Percentiles rank a stretch among this genome's conserved stretches.
phyloP scores from a whole-genome alignment of 805 yeast species.

The Lachancea waltii region DNA sequence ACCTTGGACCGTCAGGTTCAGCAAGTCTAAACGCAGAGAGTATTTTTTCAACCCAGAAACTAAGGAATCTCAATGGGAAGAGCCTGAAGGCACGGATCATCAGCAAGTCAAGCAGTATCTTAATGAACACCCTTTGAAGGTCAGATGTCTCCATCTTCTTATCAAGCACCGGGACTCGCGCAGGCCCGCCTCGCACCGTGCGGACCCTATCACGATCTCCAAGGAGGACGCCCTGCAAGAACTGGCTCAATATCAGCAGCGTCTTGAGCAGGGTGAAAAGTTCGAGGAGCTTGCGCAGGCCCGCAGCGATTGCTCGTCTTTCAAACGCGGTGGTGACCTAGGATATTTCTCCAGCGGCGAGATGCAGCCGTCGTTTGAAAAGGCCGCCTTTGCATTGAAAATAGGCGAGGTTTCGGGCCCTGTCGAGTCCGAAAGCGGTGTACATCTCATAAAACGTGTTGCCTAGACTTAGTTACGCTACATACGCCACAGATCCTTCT shows the following conservation, averaged over 20 bases:
- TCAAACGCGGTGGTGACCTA: conserved; percentile 82
- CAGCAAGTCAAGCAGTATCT: conserved; percentile 53
- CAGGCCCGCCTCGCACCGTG: conserved; percentile 89
- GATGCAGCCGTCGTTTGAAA: conserved; percentile 94
- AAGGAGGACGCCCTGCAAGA: conserved; percentile 78
- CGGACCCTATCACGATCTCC: conserved; percentile 62
- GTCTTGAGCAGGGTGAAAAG: conserved; percentile 57
- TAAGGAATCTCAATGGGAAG: conserved; percentile 79
- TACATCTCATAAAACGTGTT: conserved; percentile 81
- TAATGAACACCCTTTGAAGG: conserved; percentile 52
- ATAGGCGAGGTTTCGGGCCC: conserved; percentile 79
- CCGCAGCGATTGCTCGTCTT: conserved; percentile 86
- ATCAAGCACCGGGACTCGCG: conserved; percentile 79
- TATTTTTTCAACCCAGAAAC: conserved; percentile 71
- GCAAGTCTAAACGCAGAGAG: conserved; percentile 76
- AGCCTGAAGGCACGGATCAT: conserved; percentile 77
- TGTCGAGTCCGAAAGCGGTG: conserved; percentile 86
- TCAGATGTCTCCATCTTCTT: conserved; percentile 75
- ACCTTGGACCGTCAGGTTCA: conserved; percentile 75
- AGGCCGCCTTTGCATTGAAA: conserved; percentile 72
- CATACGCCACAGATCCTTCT: conserved; percentile 39
- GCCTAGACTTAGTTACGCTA: conserved; percentile 38
- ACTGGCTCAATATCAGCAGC: conserved; percentile 50
- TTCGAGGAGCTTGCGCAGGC: conserved; percentile 69
- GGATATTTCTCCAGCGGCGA: conserved; percentile 85